Percentiles rank a stretch among this genome's conserved stretches.
phyloP scores from a whole-genome alignment of 2,329 filamentous ascomycete genomes.

The Xylariaceae sp. region DNA sequence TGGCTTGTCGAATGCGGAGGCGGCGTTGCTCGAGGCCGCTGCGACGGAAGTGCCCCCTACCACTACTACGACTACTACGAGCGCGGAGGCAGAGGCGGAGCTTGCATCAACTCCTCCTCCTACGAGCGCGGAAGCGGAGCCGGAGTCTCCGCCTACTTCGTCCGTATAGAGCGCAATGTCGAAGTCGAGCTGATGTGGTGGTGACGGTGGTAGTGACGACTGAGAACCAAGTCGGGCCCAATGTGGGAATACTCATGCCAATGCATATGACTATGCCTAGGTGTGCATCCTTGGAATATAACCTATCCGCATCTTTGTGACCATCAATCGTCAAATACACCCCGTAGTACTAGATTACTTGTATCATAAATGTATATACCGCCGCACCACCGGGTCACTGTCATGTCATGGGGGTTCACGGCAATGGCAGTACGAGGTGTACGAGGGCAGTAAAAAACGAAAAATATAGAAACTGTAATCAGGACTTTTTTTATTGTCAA shows the following conservation, averaged over 20 bases:
- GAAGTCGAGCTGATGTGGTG: background rate
- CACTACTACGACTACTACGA: too few species aligned
- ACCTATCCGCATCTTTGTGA: too few species aligned
- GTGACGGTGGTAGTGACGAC: background rate
- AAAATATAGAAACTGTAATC: conserved; percentile 6
- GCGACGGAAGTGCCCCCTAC: too few species aligned
- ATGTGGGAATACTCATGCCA: conserved; percentile 15
- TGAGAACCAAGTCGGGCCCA: background rate
- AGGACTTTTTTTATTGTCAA: background rate
- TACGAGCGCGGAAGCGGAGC: background rate
- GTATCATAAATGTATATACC: conserved; percentile 30
- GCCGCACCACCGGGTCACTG: background rate
- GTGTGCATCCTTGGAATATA: too few species aligned
- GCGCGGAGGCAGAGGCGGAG: too few species aligned
- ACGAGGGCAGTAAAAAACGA: background rate
- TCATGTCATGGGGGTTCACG: too few species aligned
- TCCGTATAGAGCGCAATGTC: conserved; percentile 14
- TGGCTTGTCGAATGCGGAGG: conserved; percentile 20
- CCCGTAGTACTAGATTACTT: conserved; percentile 16
- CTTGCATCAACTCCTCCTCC: conserved; percentile 1
- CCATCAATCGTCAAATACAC: too few species aligned
- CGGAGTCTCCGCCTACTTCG: conserved; percentile 17
- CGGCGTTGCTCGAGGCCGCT: too few species aligned
- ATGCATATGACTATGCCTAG: too few species aligned
- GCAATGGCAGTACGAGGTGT: background rate